These are phyloP conservation scores for Emmonsia crescens DNA, from an alignment of 2,329 filamentous ascomycete species.

Conservation along the genomic window DNA sequence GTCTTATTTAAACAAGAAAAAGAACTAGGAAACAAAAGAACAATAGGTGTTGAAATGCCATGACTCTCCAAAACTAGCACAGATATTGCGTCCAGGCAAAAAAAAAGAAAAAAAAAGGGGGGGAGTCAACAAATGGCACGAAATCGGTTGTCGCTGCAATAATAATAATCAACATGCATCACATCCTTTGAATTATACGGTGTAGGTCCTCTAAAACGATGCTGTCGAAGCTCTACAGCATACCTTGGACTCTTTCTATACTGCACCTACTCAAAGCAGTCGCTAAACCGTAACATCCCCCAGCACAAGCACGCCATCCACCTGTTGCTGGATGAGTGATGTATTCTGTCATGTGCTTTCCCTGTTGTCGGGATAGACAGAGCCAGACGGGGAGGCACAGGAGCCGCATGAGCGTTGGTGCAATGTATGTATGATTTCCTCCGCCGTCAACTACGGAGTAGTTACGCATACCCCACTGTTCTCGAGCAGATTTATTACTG, in stretches of 20 bases:
- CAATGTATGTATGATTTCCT: background rate
- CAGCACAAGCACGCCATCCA: background rate
- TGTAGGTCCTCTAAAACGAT: too few species aligned
- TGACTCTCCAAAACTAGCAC: background rate
- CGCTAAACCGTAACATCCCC: background rate
- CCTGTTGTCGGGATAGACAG: background rate
- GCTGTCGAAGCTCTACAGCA: too few species aligned
- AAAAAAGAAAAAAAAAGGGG: background rate
- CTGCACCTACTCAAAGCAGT: background rate
- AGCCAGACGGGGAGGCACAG: too few species aligned
- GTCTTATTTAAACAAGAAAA: background rate
- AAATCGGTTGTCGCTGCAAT: background rate
- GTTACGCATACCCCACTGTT: background rate
- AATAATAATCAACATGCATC: slow-evolving; percentile 5
- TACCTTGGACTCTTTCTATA: too few species aligned
- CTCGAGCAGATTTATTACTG: background rate
- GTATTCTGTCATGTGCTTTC: too few species aligned
- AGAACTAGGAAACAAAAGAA: background rate
- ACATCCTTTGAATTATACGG: too few species aligned
- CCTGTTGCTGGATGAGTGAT: background rate
- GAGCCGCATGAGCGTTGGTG: background rate
- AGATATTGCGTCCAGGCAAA: background rate
- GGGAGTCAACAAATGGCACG: background rate
- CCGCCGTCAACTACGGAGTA: background rate
- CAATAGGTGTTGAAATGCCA: background rate